A percentile compares a stretch with the other conserved stretches of the same genome.
Evolutionary conservation across 148 eudicot species (phyloP).

Genomic region (Gaultheria prostrata): DNA sequence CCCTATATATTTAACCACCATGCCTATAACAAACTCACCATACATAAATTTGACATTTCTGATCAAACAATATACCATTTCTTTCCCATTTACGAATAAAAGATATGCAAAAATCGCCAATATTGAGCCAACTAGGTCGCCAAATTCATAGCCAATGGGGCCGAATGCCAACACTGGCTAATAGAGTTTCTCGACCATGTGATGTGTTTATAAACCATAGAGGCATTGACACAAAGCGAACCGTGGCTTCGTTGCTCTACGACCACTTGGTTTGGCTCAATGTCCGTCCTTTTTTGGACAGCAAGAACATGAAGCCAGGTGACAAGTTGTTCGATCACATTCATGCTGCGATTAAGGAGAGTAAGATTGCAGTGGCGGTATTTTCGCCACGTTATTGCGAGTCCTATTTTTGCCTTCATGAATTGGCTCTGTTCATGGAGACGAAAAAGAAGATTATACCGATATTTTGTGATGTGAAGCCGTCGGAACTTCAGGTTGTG

Average conservation of each 20-base stretch:
- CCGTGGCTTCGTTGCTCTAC: slow-evolving; percentile 25
- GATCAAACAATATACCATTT: background rate
- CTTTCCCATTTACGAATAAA: no score
- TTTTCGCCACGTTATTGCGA: slow-evolving; percentile 25
- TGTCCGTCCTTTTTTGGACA: slow-evolving; percentile 23
- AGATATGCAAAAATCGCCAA: slow-evolving; percentile 19
- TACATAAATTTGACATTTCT: background rate
- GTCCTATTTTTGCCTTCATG: slow-evolving; percentile 28
- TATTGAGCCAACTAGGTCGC: slow-evolving; percentile 17
- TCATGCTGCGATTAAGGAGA: slow-evolving; percentile 8
- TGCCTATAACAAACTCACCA: background rate
- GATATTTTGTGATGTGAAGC: slow-evolving; percentile 27
- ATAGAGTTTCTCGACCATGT: background rate
- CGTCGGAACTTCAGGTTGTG: slow-evolving; percentile 20
- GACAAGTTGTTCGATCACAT: slow-evolving; percentile 30
- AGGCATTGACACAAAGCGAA: slow-evolving; percentile 23
- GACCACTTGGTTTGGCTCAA: slow-evolving; percentile 17
- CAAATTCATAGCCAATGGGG: background rate
- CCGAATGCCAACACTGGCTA: background rate
- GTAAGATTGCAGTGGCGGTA: slow-evolving; percentile 22
- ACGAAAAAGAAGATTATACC: slow-evolving; percentile 27
- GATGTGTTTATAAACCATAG: slow-evolving; percentile 30
- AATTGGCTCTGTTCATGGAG: slow-evolving; percentile 27
- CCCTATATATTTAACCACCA: background rate
- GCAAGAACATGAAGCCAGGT: slow-evolving; percentile 30